phyloP scores from a whole-genome alignment of 345 rosid species.

The Punica granatum region DNA sequence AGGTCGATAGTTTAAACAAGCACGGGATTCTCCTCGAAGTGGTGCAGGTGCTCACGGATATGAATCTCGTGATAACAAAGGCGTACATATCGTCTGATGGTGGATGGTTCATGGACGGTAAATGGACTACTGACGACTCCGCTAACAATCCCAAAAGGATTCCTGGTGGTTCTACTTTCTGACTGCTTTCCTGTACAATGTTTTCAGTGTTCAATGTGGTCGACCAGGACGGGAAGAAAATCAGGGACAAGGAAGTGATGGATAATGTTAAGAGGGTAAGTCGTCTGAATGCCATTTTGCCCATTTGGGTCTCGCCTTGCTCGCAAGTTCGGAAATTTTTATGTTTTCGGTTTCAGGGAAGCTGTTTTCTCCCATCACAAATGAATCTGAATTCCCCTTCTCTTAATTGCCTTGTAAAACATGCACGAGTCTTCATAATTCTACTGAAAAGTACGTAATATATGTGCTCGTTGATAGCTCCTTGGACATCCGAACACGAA shows the following conservation, averaged over 20 bases:
- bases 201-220: constrained; percentile 51
- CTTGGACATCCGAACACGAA: not conserved
- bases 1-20: constrained; percentile 40
- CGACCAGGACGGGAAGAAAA: constrained; percentile 57
- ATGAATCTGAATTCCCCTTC: too few species aligned
- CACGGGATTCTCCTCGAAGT: constrained; percentile 42
- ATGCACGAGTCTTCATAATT: too few species aligned
- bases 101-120: constrained; percentile 58
- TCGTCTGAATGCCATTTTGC: not conserved
- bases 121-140: not conserved
- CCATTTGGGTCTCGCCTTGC: not conserved
- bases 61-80: constrained; percentile 36
- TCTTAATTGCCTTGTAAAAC: too few species aligned
- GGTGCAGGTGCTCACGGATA: constrained; percentile 39
- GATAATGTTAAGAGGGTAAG: constrained; percentile 34
- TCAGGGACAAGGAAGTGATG: constrained; percentile 49
- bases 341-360: not conserved
- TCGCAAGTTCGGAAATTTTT: not conserved
- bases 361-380: not conserved
- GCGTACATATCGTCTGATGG: constrained; percentile 50
- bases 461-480: too few species aligned
- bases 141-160: not conserved
- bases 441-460: too few species aligned
- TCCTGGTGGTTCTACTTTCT: not conserved
- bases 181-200: not conserved